phyloP scores from a whole-genome alignment of 257 asterid genomes.

The Solanum habrochaites region DNA sequence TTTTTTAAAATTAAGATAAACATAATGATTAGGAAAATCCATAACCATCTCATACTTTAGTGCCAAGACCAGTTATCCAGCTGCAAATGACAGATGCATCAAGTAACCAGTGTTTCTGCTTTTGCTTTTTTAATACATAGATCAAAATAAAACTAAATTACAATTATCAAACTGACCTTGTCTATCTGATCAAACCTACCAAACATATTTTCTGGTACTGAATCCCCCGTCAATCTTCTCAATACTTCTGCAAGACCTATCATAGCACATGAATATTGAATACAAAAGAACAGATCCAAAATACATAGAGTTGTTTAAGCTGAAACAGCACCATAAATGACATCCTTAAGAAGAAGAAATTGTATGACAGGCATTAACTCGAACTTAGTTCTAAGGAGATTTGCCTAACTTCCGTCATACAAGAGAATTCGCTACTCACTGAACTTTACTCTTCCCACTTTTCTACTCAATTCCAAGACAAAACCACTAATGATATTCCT shows the following conservation, averaged over 20 bases:
- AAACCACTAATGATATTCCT: not conserved
- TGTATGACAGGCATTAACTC: not conserved
- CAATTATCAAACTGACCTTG: constrained; percentile 53
- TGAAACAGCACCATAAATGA: not conserved
- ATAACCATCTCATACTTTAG: not conserved
- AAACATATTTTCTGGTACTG: constrained; percentile 66
- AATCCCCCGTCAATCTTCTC: constrained; percentile 54
- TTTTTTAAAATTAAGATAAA: not conserved
- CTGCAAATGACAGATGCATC: not conserved
- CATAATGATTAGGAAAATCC: not conserved
- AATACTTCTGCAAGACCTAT: constrained; percentile 95
- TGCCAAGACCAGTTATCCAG: not conserved
- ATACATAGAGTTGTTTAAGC: not conserved
- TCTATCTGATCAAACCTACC: constrained; percentile 89
- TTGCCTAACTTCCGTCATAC: not conserved
- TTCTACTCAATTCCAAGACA: not conserved
- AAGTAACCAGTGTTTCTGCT: not conserved
- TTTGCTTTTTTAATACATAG: too few species aligned
- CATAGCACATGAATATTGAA: constrained; percentile 6
- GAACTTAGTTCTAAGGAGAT: not conserved
- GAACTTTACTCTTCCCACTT: not conserved
- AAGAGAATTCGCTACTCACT: not conserved
- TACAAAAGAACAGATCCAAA: not conserved
- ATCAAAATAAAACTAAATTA: not conserved
- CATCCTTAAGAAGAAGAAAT: not conserved